A percentile compares a stretch with the other conserved stretches of the same genome.
phyloP scores from a whole-genome alignment of 371 early-diverging fungal species.

The Blyttiomyces sp. region DNA sequence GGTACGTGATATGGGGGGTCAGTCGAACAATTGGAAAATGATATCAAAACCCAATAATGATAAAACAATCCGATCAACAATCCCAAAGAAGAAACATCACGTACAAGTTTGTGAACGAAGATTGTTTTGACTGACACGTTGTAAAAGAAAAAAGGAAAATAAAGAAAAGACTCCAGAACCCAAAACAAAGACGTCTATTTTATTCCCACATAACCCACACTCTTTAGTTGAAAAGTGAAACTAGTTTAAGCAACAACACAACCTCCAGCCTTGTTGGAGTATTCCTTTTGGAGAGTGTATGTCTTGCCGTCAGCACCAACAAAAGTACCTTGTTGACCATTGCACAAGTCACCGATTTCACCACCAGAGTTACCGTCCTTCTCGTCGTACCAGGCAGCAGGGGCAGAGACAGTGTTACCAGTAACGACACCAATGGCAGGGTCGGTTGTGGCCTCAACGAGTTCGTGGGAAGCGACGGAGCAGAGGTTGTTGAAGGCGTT shows the following conservation, averaged over 20 bases:
- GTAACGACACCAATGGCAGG: conserved; percentile 1
- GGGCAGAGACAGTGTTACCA: background rate
- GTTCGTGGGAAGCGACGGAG: conserved; percentile 14
- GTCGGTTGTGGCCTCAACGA: conserved; percentile 3
- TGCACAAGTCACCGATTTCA: conserved; percentile 30
- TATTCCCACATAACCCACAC: too few species aligned
- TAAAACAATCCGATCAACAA: too few species aligned
- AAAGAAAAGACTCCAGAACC: too few species aligned
- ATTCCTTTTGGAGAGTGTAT: conserved; percentile 18
- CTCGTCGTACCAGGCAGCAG: conserved; percentile 8
- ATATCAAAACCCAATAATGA: too few species aligned
- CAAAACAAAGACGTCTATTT: background rate
- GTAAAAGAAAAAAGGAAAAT: too few species aligned
- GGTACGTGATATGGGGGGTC: too few species aligned
- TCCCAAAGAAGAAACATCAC: too few species aligned
- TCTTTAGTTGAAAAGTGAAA: too few species aligned
- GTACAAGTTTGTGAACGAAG: too few species aligned
- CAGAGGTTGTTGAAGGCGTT: conserved; percentile 7
- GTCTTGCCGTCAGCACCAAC: conserved; percentile 12
- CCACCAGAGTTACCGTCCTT: too few species aligned
- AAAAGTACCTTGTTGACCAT: conserved; percentile 5
- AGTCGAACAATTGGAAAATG: too few species aligned
- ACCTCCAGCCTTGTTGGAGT: conserved; percentile 5
- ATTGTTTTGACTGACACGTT: too few species aligned
- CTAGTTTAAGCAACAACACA: background rate